These are phyloP conservation scores for Lecanicillium sp. DNA, from an alignment of 2,329 filamentous ascomycete genomes.

Conservation along the genomic window DNA sequence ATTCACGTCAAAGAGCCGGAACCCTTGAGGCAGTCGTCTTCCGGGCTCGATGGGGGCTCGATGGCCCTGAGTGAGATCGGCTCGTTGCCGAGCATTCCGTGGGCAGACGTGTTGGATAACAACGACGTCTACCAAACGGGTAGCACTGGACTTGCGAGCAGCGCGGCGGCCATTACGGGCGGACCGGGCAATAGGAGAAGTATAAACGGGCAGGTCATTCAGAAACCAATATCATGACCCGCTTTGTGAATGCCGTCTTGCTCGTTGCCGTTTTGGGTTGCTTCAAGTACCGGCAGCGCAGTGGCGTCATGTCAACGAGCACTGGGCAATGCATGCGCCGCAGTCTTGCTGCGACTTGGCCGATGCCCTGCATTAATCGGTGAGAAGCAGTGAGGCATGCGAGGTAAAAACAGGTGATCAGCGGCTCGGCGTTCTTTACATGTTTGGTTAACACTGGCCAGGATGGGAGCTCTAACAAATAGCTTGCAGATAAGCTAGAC, in stretches of 20 bases:
- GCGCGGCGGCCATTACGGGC: too few relatives aligned
- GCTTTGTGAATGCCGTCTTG: background rate
- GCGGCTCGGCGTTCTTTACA: background rate
- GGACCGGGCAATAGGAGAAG: too few relatives aligned
- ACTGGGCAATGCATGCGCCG: background rate
- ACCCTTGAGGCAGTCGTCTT: background rate
- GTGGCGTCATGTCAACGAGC: background rate
- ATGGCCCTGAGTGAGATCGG: too few relatives aligned
- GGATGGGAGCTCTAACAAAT: background rate
- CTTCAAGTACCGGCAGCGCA: background rate
- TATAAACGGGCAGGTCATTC: too few relatives aligned
- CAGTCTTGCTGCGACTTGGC: background rate
- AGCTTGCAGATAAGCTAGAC: slow-evolving; percentile 8
- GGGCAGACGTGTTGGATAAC: too few relatives aligned
- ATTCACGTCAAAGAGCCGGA: background rate
- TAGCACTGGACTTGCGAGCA: too few relatives aligned
- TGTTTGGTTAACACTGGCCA: background rate
- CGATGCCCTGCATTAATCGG: slow-evolving; percentile 8
- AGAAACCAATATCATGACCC: background rate
- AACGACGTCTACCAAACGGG: too few relatives aligned
- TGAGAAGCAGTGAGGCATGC: background rate
- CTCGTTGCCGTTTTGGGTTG: background rate
- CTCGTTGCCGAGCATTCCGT: too few relatives aligned
- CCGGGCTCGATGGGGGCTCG: too few relatives aligned
- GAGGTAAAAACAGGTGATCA: slow-evolving; percentile 1